Conservation (phyloP, 2,329 filamentous ascomycete species). For the Xylaria multiplex region DNA sequence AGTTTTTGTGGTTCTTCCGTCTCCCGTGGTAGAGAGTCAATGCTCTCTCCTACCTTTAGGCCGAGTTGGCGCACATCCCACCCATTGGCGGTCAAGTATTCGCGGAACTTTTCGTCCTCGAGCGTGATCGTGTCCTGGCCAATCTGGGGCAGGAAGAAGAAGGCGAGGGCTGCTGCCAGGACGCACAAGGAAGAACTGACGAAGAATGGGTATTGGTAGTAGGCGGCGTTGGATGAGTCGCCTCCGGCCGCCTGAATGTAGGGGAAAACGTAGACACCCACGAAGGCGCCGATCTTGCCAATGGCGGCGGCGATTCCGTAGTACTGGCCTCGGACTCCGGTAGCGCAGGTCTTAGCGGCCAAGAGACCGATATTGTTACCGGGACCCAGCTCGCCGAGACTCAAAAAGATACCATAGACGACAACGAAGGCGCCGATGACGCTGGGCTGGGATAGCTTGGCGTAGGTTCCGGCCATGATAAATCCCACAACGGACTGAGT, state of each 20-base stretch:
- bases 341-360: slow-evolving; percentile 88
- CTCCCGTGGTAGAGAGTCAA: slow-evolving; percentile 42
- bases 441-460: slow-evolving; percentile 69
- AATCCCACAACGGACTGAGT: slow-evolving; percentile 84
- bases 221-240: slow-evolving; percentile 57
- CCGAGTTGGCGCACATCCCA: slow-evolving; percentile 75
- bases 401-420: slow-evolving; percentile 81
- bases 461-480: slow-evolving; percentile 86
- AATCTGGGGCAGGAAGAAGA: slow-evolving; percentile 78
- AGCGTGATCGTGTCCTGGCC: slow-evolving; percentile 84
- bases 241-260: slow-evolving; percentile 73
- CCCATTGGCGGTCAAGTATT: slow-evolving; percentile 76
- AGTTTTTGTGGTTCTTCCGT: slow-evolving; percentile 25
- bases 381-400: slow-evolving; percentile 82
- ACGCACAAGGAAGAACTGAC: slow-evolving; percentile 82
- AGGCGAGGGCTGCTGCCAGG: slow-evolving; percentile 72
- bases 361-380: slow-evolving; percentile 92
- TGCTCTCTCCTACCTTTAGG: slow-evolving; percentile 50
- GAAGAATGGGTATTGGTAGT: slow-evolving; percentile 88
- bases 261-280: slow-evolving; percentile 85
- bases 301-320: slow-evolving; percentile 77
- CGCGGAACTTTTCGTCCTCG: slow-evolving; percentile 81
- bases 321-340: slow-evolving; percentile 81
- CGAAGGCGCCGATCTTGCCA: slow-evolving; percentile 84
- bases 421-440: slow-evolving; percentile 81